phyloP scores from a whole-genome alignment of 768 basidiomycete species.

The Cystobasidium ongulense region DNA sequence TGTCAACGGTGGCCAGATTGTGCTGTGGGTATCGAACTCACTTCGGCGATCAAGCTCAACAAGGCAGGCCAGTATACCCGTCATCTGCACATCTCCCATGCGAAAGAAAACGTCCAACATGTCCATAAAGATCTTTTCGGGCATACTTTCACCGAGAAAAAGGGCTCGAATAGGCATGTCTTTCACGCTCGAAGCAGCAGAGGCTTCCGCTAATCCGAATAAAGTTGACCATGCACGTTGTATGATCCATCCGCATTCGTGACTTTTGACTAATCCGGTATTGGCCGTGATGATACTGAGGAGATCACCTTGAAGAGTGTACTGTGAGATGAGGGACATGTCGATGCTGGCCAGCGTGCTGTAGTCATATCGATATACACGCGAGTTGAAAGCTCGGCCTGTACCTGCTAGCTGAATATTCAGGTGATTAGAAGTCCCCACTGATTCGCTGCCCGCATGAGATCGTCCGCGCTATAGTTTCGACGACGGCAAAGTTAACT shows the following conservation, averaged over 20 bases:
- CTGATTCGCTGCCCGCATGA: slow-evolving; percentile 19
- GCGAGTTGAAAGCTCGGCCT: slow-evolving; percentile 24
- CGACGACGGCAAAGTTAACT: not conserved
- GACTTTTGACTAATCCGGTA: not conserved
- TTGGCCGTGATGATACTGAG: not conserved
- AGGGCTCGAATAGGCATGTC: not conserved
- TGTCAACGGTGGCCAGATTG: not conserved
- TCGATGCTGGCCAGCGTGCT: not conserved
- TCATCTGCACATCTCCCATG: slow-evolving; percentile 21
- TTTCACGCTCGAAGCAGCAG: not conserved
- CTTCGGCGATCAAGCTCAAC: slow-evolving; percentile 25
- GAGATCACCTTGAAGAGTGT: slow-evolving; percentile 6
- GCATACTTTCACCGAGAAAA: slow-evolving; percentile 8
- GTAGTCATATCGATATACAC: slow-evolving; percentile 10
- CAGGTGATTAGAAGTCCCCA: slow-evolving; percentile 12
- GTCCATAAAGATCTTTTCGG: slow-evolving; percentile 19
- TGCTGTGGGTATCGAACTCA: not conserved
- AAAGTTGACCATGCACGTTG: not conserved
- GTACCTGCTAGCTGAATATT: slow-evolving; percentile 1
- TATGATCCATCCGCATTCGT: not conserved
- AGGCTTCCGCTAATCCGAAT: not conserved
- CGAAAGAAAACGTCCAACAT: slow-evolving; percentile 14
- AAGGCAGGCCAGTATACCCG: slow-evolving; percentile 18
- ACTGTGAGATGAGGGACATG: not conserved
- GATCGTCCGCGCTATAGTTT: not conserved